phyloP scores from a whole-genome alignment of 768 basidiomycete species.

The Auriscalpium orientale region DNA sequence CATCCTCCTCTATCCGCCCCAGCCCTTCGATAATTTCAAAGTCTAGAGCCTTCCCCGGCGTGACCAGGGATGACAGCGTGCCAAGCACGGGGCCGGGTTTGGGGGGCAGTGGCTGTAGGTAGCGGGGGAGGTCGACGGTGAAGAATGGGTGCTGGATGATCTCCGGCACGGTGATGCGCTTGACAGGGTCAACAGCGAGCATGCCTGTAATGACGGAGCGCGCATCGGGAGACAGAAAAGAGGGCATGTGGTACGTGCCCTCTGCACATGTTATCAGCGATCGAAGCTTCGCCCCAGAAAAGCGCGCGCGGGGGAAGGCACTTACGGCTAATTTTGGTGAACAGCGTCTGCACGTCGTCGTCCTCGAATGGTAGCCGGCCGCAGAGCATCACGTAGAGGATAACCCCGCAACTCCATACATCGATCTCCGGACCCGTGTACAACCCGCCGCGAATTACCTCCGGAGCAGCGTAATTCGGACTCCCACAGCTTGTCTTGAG shows the following conservation, averaged over 20 bases:
- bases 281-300: constrained; percentile 1
- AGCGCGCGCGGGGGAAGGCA: constrained; percentile 1
- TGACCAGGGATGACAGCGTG: constrained; percentile 63
- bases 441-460: constrained; percentile 90
- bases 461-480: constrained; percentile 98
- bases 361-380: constrained; percentile 96
- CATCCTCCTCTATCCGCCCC: constrained; percentile 86
- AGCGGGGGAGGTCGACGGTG: constrained; percentile 74
- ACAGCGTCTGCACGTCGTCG: constrained; percentile 86
- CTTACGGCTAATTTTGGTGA: constrained; percentile 89
- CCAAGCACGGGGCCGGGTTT: constrained; percentile 72
- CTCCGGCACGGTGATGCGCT: constrained; percentile 88
- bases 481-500: constrained; percentile 96
- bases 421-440: constrained; percentile 99
- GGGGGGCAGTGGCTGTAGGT: constrained; percentile 78
- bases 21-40: constrained; percentile 88
- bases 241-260: constrained; percentile 81
- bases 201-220: constrained; percentile 75
- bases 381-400: constrained; percentile 96
- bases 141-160: constrained; percentile 91
- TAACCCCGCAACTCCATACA: constrained; percentile 98
- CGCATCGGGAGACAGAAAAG: constrained; percentile 73
- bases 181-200: constrained; percentile 91
- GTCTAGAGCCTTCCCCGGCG: constrained; percentile 56
- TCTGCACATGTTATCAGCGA: constrained; percentile 35